Evolutionary conservation across 352 stramenopile species (phyloP).

Genomic region (Thalassiosira exigua): DNA sequence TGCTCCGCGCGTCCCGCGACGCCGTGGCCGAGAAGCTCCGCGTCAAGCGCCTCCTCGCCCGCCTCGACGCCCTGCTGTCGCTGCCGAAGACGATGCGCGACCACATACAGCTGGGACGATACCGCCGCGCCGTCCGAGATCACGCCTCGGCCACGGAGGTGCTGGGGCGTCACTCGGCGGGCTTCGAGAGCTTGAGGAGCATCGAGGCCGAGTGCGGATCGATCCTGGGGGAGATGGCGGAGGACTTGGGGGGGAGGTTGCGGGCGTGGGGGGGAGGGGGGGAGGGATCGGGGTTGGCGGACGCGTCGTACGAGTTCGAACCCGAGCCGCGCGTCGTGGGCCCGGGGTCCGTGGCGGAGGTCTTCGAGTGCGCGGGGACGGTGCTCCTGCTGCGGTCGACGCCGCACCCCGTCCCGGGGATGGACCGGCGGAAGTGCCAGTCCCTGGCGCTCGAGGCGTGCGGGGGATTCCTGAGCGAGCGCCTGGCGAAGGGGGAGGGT

Average conservation of each 20-base stretch:
- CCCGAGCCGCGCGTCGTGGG: no score
- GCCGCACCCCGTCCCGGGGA: slow-evolving; percentile 15
- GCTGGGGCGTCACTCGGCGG: slow-evolving; percentile 75
- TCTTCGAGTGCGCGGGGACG: slow-evolving; percentile 80
- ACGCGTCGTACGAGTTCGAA: no score
- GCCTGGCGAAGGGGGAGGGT: slow-evolving; percentile 1
- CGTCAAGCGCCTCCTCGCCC: slow-evolving; percentile 93
- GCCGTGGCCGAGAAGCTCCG: slow-evolving; percentile 96
- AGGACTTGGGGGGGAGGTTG: slow-evolving; percentile 62
- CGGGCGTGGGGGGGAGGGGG: slow-evolving; percentile 63
- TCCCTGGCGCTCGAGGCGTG: slow-evolving; percentile 54
- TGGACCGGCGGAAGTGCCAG: slow-evolving; percentile 56
- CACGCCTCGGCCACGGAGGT: slow-evolving; percentile 70
- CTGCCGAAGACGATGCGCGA: slow-evolving; percentile 87
- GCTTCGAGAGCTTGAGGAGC: slow-evolving; percentile 78
- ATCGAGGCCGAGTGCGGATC: slow-evolving; percentile 78
- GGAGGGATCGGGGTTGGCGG: slow-evolving; percentile 6
- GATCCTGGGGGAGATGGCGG: slow-evolving; percentile 65
- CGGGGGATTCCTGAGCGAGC: slow-evolving; percentile 47
- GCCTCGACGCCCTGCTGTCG: slow-evolving; percentile 97
- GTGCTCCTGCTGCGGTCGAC: slow-evolving; percentile 59
- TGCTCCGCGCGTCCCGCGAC: slow-evolving; percentile 84
- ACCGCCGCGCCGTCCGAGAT: slow-evolving; percentile 64
- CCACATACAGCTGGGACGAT: slow-evolving; percentile 70
- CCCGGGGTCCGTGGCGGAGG: slow-evolving; percentile 68